Percentiles rank a stretch among this genome's conserved stretches.
Evolutionary conservation across 2,329 filamentous ascomycete species (phyloP).

Genomic region (Diaporthe australafricana): DNA sequence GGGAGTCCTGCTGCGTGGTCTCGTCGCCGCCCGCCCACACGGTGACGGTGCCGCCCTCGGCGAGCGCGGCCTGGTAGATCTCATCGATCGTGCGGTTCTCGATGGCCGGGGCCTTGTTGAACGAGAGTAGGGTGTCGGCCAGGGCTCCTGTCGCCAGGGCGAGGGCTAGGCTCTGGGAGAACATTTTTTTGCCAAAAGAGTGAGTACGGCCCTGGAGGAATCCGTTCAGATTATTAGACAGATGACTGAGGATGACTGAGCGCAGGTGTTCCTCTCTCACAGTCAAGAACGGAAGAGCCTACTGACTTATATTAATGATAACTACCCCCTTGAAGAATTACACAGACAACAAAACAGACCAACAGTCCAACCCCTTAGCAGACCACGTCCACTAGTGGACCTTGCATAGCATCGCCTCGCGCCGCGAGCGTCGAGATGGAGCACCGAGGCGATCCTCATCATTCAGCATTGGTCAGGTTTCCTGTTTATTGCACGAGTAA

Average conservation of each 20-base stretch:
- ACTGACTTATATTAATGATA: neutral
- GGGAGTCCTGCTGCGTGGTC: slow-evolving; percentile 48
- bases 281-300: neutral
- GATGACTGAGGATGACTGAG: slow-evolving; percentile 1
- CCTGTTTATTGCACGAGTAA: neutral
- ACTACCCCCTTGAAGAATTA: neutral
- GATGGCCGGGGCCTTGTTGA: slow-evolving; percentile 34
- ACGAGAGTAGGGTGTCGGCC: slow-evolving; percentile 18
- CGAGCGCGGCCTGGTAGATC: slow-evolving; percentile 61
- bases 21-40: slow-evolving; percentile 63
- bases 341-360: neutral
- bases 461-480: slow-evolving; percentile 12
- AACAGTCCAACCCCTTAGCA: neutral
- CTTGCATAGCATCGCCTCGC: slow-evolving; percentile 9
- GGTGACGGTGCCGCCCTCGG: slow-evolving; percentile 58
- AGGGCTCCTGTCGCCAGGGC: slow-evolving; percentile 15
- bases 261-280: neutral
- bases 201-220: neutral
- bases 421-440: slow-evolving; percentile 1
- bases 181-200: slow-evolving; percentile 12
- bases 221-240: neutral
- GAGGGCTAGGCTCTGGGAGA: slow-evolving; percentile 5
- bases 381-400: neutral
- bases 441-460: slow-evolving; percentile 4
- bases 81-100: slow-evolving; percentile 55